phyloP scores from a whole-genome alignment of 1,284 basidiomycete genomes.

The Ustilago xerochloae region DNA sequence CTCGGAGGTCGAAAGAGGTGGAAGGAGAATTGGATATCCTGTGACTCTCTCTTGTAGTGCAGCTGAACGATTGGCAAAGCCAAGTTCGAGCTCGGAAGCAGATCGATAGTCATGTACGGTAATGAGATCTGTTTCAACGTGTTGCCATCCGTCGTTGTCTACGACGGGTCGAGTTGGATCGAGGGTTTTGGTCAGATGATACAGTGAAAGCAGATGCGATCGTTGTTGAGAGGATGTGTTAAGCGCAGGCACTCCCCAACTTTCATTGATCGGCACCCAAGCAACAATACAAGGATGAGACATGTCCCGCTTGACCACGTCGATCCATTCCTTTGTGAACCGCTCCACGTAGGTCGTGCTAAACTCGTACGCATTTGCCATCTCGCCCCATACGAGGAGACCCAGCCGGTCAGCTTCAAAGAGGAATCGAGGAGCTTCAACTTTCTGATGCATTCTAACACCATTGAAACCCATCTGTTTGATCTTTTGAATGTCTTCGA shows the following conservation, averaged over 20 bases:
- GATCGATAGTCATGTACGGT: slow-evolving; percentile 49
- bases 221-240: slow-evolving; percentile 30
- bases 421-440: slow-evolving; percentile 36
- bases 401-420: slow-evolving; percentile 46
- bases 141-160: slow-evolving; percentile 58
- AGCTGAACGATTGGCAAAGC: slow-evolving; percentile 5
- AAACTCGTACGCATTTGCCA: slow-evolving; percentile 55
- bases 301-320: slow-evolving; percentile 41
- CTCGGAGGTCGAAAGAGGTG: slow-evolving; percentile 11
- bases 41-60: slow-evolving; percentile 16
- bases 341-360: slow-evolving; percentile 27
- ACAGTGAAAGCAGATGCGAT: slow-evolving; percentile 33
- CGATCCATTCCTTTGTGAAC: slow-evolving; percentile 51
- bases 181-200: slow-evolving; percentile 48
- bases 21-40: slow-evolving; percentile 26
- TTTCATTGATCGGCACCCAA: slow-evolving; percentile 55
- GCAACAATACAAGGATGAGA: slow-evolving; percentile 54
- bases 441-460: slow-evolving; percentile 51
- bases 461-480: slow-evolving; percentile 55
- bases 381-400: slow-evolving; percentile 54
- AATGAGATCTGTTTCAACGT: slow-evolving; percentile 40
- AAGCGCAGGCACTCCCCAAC: slow-evolving; percentile 43
- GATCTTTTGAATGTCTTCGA: slow-evolving; percentile 39
- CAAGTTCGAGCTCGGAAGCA: slow-evolving; percentile 10
- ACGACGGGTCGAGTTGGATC: slow-evolving; percentile 40